Evolutionary conservation across 345 rosid species (phyloP), one percentile per base, ranked within the genome.

Genomic region (Corchorus capsularis): DNA sequence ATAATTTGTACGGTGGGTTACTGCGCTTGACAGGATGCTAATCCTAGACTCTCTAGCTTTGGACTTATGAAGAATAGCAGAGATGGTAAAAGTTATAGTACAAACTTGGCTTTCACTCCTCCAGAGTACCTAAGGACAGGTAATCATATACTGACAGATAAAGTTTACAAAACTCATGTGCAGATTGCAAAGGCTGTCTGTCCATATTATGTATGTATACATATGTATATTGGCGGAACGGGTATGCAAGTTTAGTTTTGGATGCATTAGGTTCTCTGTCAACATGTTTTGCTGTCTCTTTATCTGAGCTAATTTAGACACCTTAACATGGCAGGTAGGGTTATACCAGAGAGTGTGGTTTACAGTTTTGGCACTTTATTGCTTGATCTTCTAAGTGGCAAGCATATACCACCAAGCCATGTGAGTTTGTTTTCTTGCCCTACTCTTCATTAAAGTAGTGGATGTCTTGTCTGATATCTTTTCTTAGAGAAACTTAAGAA

Each of bases 21-120:
- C 59, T 73, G 59, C 20, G 59, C 20, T 79, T 78, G 55, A 71
- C 83, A 93, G 97, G 97, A 89, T 59, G 88, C 92, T 79, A 87
- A 89, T 75, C 97, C 97, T 20, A 88, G 95, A 82, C 87, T 92
- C 59, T 92, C 97, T 45, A 89, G 91, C 86, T 93, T 93, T 54
- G 97, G 97, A 69, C 90, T 93, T 45, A 93, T 91, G 96, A 93
- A 93, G 87, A 93, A 93, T 78, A 93, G 97, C 79, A 87, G 97
- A 74, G 97, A 93, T 83, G 97, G 97, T 63, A 93, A 91, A 85
- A 93, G 97, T 78, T 93, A 93, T 71, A 93, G 97, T 77, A 93
- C 97, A 13, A 93, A 93, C 81, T 85, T 93, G 89, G 97, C 97
- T 75, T 93, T 93, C 76, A 91, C 97, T 63, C 97, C 97, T 53